phyloP scores from a whole-genome alignment of 2,329 filamentous ascomycete species.

The Cytospora schulzeri region DNA sequence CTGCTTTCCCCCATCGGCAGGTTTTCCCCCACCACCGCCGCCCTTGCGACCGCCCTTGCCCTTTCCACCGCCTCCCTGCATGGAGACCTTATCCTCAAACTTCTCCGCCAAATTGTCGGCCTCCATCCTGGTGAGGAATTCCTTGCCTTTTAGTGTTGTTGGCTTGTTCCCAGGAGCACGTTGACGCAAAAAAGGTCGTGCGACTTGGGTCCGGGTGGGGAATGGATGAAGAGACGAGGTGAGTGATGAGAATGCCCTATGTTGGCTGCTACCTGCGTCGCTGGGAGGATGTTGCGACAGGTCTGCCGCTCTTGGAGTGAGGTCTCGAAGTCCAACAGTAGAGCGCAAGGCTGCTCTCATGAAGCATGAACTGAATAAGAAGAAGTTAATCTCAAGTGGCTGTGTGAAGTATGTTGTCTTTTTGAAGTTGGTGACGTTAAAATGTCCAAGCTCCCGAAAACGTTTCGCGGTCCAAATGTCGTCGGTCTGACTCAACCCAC shows the following conservation, averaged over 20 bases:
- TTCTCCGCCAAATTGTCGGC: slow-evolving; percentile 25
- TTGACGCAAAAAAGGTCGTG: not conserved
- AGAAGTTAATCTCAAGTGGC: not conserved
- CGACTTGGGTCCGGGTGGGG: not conserved
- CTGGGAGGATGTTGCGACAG: not conserved
- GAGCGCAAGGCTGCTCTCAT: not conserved
- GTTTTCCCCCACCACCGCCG: slow-evolving; percentile 36
- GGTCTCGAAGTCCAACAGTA: not conserved
- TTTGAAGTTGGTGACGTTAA: not conserved
- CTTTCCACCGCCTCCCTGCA: slow-evolving; percentile 22
- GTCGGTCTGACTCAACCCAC: not conserved
- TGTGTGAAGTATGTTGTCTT: not conserved
- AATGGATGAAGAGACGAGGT: not conserved
- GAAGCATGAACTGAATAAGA: not conserved
- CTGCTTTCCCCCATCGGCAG: slow-evolving; percentile 37
- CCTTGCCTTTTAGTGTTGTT: not conserved
- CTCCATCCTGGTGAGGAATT: slow-evolving; percentile 15
- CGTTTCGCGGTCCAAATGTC: not conserved
- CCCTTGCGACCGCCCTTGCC: slow-evolving; percentile 33
- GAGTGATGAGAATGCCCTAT: not conserved
- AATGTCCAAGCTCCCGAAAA: not conserved
- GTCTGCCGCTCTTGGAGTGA: not conserved
- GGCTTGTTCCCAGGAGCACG: not conserved
- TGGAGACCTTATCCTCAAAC: slow-evolving; percentile 26
- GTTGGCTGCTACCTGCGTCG: not conserved